phyloP scores from a whole-genome alignment of 1,139 yeast genomes.

The Diutina scorzettiae region DNA sequence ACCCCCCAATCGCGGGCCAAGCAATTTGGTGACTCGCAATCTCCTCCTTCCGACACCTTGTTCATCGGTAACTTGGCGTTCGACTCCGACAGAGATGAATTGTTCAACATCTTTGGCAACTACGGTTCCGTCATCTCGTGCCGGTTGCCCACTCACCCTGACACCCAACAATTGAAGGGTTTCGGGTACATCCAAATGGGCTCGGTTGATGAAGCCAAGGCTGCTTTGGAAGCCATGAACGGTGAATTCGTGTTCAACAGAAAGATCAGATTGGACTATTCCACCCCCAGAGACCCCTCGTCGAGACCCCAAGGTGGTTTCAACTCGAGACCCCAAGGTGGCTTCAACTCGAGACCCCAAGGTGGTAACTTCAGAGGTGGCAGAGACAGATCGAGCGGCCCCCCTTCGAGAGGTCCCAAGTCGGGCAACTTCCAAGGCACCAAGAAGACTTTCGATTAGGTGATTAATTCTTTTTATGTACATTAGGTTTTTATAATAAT shows the following conservation, averaged over 20 bases:
- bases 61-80: constrained; percentile 94
- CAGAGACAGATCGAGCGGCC: constrained; percentile 28
- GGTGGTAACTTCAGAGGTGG: constrained; percentile 22
- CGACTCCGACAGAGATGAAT: constrained; percentile 69
- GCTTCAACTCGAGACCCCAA: constrained; percentile 15
- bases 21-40: constrained; percentile 80
- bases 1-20: constrained; percentile 51
- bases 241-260: constrained; percentile 88
- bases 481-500: constrained; percentile 7
- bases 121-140: constrained; percentile 78
- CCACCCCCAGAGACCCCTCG: constrained; percentile 70
- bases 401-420: constrained; percentile 23
- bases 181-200: constrained; percentile 94
- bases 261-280: constrained; percentile 88
- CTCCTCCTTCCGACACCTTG: constrained; percentile 88
- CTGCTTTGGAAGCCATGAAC: constrained; percentile 77
- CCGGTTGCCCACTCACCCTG: constrained; percentile 96
- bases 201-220: constrained; percentile 78
- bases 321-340: constrained; percentile 15
- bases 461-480: constrained; percentile 7
- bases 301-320: constrained; percentile 17
- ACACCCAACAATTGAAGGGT: constrained; percentile 97
- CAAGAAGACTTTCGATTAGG: constrained; percentile 68
- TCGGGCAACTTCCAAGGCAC: constrained; percentile 48
- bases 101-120: constrained; percentile 61